Base-by-base conservation (phyloP, 345 rosid species). In the Arabidopsis suecica region DNA sequence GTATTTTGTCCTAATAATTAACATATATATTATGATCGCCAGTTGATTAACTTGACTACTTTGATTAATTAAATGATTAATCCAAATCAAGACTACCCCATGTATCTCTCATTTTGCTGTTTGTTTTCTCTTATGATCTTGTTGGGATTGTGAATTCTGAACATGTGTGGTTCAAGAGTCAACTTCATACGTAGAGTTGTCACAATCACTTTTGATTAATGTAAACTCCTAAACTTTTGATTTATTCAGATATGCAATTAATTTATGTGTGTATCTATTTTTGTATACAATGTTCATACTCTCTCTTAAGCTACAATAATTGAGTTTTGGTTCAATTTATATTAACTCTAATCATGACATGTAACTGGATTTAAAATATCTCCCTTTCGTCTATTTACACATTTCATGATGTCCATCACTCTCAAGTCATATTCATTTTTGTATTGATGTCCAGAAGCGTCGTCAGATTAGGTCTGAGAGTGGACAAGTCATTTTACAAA, bases 131-230 rank as follows among this genome's bases (percentile, higher is more conserved):
- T 30, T 30, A 65, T 38, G 25, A 30, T 16, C 22, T 65, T 71
- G 34, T 72, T 49, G 81, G 81, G 81, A 72, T 78, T 66, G 80
- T 61, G 57, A 75, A 75, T 42, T 51, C 63, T 68, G 82, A 68
- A 32, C 72, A 71, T 75, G 79, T 74, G 73, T 79, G 64, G 72
- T 82, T 82, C 74, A 62, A 60, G 73, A 76, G 74, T 80, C 88
- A 78, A 79, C 76, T 79, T 67, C 72, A 30, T 45, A 71, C 57
- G 65, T 47, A 64, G 67, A 32, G 82, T 71, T 71, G 81, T 65
- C 81, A 78, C 77, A 28, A 48, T 71, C 67, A 64, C 23, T 71
- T 64, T 49, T 65, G 48, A 72, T 48, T 41, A 50, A 1, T 59
- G 16, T 57, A 7, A 58, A 56, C 16, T 11, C 36, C 61, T 33